Percentiles rank a stretch among this genome's conserved stretches.
Evolutionary conservation across 768 basidiomycete genomes (phyloP).

Genomic region (Chiua virens): DNA sequence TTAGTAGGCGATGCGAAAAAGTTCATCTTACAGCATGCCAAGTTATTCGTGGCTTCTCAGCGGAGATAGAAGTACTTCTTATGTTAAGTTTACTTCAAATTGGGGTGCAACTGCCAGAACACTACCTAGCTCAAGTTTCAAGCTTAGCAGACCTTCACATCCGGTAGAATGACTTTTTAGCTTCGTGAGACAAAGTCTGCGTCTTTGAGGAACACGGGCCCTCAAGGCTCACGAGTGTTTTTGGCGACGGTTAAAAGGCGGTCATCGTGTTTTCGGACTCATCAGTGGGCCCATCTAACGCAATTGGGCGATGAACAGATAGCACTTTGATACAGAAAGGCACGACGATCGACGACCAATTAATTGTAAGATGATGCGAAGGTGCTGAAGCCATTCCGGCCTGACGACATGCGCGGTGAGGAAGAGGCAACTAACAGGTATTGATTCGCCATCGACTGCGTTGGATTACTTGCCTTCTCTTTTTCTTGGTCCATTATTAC

Average conservation of each 20-base stretch:
- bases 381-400: constrained; percentile 33
- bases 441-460: neutral
- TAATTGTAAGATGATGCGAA: constrained; percentile 33
- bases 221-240: constrained; percentile 14
- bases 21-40: too few relatives aligned
- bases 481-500: too few relatives aligned
- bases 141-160: too few relatives aligned
- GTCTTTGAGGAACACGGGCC: neutral
- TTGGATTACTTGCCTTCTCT: neutral
- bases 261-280: constrained; percentile 12
- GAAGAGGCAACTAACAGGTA: neutral
- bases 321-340: constrained; percentile 33
- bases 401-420: constrained; percentile 29
- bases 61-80: too few relatives aligned
- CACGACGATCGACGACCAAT: constrained; percentile 19
- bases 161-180: too few relatives aligned
- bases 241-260: constrained; percentile 14
- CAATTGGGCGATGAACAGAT: constrained; percentile 6
- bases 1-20: too few relatives aligned
- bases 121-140: too few relatives aligned
- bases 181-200: neutral
- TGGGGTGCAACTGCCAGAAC: too few relatives aligned
- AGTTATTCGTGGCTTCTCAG: too few relatives aligned
- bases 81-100: too few relatives aligned
- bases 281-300: constrained; percentile 23